phyloP scores from a whole-genome alignment of 2,329 filamentous ascomycete species.

The Botrytis tulipae region DNA sequence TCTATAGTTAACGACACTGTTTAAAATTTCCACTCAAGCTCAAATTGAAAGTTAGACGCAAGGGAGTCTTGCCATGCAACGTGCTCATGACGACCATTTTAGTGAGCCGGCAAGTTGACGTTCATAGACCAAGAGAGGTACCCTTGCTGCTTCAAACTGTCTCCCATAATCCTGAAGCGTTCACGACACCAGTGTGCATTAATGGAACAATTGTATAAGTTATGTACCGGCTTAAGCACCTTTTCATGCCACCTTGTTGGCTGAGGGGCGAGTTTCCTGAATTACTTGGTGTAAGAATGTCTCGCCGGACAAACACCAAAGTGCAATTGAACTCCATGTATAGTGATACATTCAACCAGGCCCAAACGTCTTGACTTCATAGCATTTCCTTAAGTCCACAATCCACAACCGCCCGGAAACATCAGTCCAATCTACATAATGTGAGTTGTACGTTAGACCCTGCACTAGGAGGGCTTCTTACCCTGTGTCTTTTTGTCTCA shows the following conservation, averaged over 20 bases:
- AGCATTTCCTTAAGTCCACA: not conserved
- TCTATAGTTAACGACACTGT: not conserved
- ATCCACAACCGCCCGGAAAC: not conserved
- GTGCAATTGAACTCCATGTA: constrained; percentile 9
- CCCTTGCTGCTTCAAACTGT: not conserved
- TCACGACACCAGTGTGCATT: not conserved
- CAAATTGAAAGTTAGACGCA: not conserved
- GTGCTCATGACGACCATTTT: not conserved
- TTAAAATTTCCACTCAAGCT: not conserved
- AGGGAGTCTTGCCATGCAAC: not conserved
- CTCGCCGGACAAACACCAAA: constrained; percentile 15
- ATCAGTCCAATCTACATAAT: constrained; percentile 16
- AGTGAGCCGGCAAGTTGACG: not conserved
- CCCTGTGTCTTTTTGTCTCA: constrained; percentile 78
- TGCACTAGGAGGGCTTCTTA: constrained; percentile 44
- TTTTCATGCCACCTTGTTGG: not conserved
- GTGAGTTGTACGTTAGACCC: not conserved
- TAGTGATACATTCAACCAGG: constrained; percentile 9
- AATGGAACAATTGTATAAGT: not conserved
- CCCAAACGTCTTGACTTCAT: constrained; percentile 3
- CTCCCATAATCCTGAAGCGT: not conserved
- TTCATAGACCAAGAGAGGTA: not conserved
- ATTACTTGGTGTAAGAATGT: constrained; percentile 14
- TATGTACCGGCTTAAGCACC: not conserved
- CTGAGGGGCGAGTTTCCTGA: constrained; percentile 9